These are phyloP conservation scores for Sutorius eximius DNA, from an alignment of 1,284 basidiomycete species.

Conservation along the genomic window DNA sequence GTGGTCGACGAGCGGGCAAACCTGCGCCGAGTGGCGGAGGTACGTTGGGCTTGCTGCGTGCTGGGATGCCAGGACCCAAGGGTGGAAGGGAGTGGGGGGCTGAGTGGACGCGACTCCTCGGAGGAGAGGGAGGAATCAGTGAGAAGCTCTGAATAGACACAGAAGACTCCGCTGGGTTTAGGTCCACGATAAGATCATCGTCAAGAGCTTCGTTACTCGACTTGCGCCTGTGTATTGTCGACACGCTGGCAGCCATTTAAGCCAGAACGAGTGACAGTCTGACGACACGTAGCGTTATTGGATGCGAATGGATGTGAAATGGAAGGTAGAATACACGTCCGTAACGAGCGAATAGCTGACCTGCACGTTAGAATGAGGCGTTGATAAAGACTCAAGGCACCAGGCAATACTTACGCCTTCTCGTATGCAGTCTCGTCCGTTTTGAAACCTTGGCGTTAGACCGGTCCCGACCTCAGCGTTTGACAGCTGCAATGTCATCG, in stretches of 20 bases:
- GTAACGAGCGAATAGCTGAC: background rate
- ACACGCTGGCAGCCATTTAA: slow-evolving; percentile 2
- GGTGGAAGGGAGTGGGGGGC: slow-evolving; percentile 34
- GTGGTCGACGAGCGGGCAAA: slow-evolving; percentile 38
- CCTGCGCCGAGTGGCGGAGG: slow-evolving; percentile 42
- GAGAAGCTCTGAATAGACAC: slow-evolving; percentile 7
- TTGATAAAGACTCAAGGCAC: background rate
- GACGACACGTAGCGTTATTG: slow-evolving; percentile 8
- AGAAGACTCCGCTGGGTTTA: slow-evolving; percentile 5
- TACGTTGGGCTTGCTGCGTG: slow-evolving; percentile 8
- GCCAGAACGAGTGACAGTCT: background rate
- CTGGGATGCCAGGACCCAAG: slow-evolving; percentile 27
- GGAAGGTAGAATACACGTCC: background rate
- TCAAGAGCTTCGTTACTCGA: slow-evolving; percentile 34
- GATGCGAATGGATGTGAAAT: background rate
- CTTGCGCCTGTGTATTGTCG: slow-evolving; percentile 37
- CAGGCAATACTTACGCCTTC: slow-evolving; percentile 1
- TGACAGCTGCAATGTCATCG: slow-evolving; percentile 7
- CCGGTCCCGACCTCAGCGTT: slow-evolving; percentile 4
- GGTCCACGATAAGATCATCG: slow-evolving; percentile 1
- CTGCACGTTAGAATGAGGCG: slow-evolving; percentile 8
- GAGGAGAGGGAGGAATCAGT: slow-evolving; percentile 22
- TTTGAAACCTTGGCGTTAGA: slow-evolving; percentile 10
- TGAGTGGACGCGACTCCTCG: slow-evolving; percentile 39
- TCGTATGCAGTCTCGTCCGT: background rate